Evolutionary conservation across 306 rosid species (phyloP), one percentile per base, ranked within the genome.

Genomic region (Carpinus viminea): DNA sequence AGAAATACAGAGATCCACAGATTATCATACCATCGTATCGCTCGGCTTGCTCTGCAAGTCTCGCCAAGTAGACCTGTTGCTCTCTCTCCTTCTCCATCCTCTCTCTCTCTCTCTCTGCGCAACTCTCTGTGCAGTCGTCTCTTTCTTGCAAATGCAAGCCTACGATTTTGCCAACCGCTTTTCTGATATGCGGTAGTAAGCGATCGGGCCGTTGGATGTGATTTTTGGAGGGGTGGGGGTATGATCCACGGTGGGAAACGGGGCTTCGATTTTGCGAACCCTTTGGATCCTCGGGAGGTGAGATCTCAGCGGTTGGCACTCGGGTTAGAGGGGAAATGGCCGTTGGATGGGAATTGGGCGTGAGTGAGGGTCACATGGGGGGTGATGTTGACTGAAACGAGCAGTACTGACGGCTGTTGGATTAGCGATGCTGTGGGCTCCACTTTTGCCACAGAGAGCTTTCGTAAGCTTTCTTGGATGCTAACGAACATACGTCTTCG

Each of bases 11-110:
- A 46, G 38, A 59, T 59, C 51, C 16, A 38, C 26, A 45, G 34
- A 52, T 46, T 46, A 7, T 7, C 6, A 31, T 86, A 83, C 89
- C 87, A 41, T 80, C 87, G 12, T 86, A 80, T 86, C 89, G 74
- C 70, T 83, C 89, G 31, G 89, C 83, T 75, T 86, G 89, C 62
- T 86, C 89, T 4, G 87, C 83, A 68, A 86, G 84, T 50, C 75
- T 83, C 34, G 89, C 89, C 60, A 21, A 70, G 85, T 83, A 86
- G 48, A 74, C 87, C n/a, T 34, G 81, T 0, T 65, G 79, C 64
- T 86, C 85, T 46, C 85, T 86, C 70, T 76, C 86, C 7, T 54
- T 80, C 79, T 81, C 81, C 88, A 82, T 81, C 69, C 53, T 13
- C 71, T 41, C 11, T 72, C 81, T 69, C 51, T 59, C 69, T 60